Evolutionary conservation across 2,329 filamentous ascomycete genomes (phyloP), one percentile per base, ranked within the genome.

Genomic region (Monosporascus sp.): DNA sequence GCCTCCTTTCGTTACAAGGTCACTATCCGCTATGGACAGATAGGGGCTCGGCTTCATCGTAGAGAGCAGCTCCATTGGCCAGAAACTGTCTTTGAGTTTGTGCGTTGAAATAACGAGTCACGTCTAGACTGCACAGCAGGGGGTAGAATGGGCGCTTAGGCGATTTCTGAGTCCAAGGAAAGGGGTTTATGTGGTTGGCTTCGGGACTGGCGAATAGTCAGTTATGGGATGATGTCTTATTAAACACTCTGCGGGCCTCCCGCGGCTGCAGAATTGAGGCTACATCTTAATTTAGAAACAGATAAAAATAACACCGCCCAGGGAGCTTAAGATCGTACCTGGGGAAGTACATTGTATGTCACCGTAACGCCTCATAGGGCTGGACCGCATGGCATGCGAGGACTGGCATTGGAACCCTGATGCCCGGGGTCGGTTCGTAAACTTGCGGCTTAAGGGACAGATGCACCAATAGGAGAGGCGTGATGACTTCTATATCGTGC

Each of bases 251-350:
- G 66, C 69, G 68, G 61, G 56, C 62, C 61, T 60, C 59, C 47
- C 61, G 62, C 59, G 64, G 65, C 64, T 71, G 66, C 69, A 71
- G 58, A 58, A 58, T 64, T 64, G 66, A 69, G 68, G 64, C 68
- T 69, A 60, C 57, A 56, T 59, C 69, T 67, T 65, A 68, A 65
- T 68, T 69, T 71, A 72, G 69, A 59, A 73, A 64, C 56, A 56
- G 52, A 49, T 55, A 69, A 69, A 69, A 70, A 69, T 67, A 68
- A 63, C 57, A 47, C 50, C 56, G 44, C 16, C 48, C 26, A 50
- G 44, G 40, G 49, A 50, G 45, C 47, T 37, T 48, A 34, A 47
- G 55, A 31, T 19, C 43, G 43, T n/a, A 34, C 46, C 38, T 48
- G 34, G 6, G 22, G 5, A 46, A 46, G 43, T 46, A 46, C 22